Conservation (phyloP, 352 stramenopile genomes). For the Blastocystis sp. region DNA sequence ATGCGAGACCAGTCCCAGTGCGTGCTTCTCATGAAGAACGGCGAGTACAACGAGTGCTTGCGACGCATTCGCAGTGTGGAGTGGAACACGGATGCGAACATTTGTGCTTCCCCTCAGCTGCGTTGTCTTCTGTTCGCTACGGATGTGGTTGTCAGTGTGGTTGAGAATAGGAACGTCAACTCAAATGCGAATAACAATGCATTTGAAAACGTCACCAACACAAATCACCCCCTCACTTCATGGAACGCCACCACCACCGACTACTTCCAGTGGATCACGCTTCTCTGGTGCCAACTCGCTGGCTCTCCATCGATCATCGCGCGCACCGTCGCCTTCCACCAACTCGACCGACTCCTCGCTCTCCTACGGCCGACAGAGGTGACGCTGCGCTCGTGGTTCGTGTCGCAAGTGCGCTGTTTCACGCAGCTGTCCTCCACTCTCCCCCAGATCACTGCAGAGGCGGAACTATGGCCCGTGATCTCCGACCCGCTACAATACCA, state of each 20-base stretch:
- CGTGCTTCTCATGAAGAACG: not conserved
- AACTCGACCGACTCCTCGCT: not conserved
- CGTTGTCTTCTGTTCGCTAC: not conserved
- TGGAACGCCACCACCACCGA: not conserved
- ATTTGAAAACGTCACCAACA: too few relatives aligned
- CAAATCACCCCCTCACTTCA: not conserved
- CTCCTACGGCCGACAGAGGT: not conserved
- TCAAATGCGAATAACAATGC: too few relatives aligned
- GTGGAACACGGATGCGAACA: slow-evolving; percentile 29
- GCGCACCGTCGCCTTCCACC: not conserved
- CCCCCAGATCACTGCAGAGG: not conserved
- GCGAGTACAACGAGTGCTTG: slow-evolving; percentile 28
- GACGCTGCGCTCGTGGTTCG: not conserved
- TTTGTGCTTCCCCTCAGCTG: not conserved
- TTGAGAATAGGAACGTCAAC: not conserved
- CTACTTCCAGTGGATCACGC: slow-evolving; percentile 14
- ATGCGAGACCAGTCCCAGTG: not conserved
- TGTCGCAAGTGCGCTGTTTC: not conserved
- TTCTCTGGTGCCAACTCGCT: not conserved
- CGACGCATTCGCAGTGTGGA: not conserved
- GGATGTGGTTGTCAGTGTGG: not conserved
- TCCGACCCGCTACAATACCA: not conserved
- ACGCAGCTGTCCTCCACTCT: not conserved
- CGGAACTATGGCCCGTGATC: not conserved
- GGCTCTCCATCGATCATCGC: not conserved